Conservation (phyloP, 306 rosid species). For the Quercus berberidifolia region DNA sequence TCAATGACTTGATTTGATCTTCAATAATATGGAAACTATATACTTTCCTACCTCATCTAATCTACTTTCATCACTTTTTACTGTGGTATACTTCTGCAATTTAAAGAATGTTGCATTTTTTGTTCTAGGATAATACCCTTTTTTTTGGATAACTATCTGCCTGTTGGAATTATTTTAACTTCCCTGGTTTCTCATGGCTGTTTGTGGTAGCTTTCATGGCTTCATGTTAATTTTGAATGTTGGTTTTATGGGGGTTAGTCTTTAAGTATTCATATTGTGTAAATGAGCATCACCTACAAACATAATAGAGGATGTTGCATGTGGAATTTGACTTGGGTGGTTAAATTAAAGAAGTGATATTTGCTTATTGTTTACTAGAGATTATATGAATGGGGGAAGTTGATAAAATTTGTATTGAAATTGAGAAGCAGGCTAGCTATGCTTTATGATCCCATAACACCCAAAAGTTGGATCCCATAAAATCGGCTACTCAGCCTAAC, state of each 20-base stretch:
- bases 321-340: neutral
- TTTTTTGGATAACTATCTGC: neutral
- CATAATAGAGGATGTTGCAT: neutral
- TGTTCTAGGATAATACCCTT: neutral
- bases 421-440: neutral
- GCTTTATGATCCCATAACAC: neutral
- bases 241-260: neutral
- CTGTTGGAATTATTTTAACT: neutral
- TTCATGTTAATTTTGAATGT: neutral
- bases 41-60: neutral
- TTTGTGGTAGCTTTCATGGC: neutral
- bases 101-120: neutral
- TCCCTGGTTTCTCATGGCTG: neutral
- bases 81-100: neutral
- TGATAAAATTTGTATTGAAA: neutral
- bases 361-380: neutral
- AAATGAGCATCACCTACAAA: neutral
- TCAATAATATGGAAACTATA: too few species aligned
- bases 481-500: neutral
- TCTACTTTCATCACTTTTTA: neutral
- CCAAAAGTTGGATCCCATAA: neutral
- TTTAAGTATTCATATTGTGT: neutral
- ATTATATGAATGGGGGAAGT: neutral
- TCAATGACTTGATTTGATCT: too few species aligned
- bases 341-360: neutral